Conservation (phyloP, 2,329 filamentous ascomycete species). For the Alternaria viburni region DNA sequence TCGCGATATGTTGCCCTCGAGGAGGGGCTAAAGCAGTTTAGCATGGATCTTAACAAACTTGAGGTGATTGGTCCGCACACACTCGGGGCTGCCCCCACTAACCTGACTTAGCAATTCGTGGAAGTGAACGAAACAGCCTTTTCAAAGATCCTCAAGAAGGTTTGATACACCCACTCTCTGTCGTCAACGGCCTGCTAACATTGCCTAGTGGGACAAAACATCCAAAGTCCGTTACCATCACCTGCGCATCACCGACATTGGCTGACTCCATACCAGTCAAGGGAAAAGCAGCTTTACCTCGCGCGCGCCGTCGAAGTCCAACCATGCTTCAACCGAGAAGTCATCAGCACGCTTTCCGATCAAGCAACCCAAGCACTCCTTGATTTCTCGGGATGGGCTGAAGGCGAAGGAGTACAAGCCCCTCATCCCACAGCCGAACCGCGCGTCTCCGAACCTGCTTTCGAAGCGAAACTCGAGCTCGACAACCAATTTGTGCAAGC, state of each 20-base stretch:
- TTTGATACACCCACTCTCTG: slow-evolving; percentile 43
- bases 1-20: slow-evolving; percentile 94
- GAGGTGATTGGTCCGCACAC: slow-evolving; percentile 57
- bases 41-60: slow-evolving; percentile 93
- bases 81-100: slow-evolving; percentile 24
- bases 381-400: slow-evolving; percentile 94
- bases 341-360: slow-evolving; percentile 95
- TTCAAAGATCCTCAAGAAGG: slow-evolving; percentile 98
- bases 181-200: slow-evolving; percentile 43
- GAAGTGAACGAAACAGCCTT: slow-evolving; percentile 98
- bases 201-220: slow-evolving; percentile 88
- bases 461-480: slow-evolving; percentile 81
- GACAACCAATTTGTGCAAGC: slow-evolving; percentile 89
- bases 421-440: slow-evolving; percentile 43
- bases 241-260: slow-evolving; percentile 17
- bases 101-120: slow-evolving; percentile 78
- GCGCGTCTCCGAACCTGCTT: slow-evolving; percentile 38
- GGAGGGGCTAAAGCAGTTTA: slow-evolving; percentile 97
- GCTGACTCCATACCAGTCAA: slow-evolving; percentile 65
- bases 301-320: slow-evolving; percentile 96
- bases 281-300: slow-evolving; percentile 96
- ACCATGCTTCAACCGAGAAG: slow-evolving; percentile 95
- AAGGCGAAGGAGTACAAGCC: slow-evolving; percentile 88
- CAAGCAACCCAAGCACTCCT: slow-evolving; percentile 95
- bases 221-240: slow-evolving; percentile 70